A percentile compares a stretch with the other conserved stretches of the same genome.
Conservation (phyloP, 495 filamentous ascomycete genomes). For the Penicillium odoratum region DNA sequence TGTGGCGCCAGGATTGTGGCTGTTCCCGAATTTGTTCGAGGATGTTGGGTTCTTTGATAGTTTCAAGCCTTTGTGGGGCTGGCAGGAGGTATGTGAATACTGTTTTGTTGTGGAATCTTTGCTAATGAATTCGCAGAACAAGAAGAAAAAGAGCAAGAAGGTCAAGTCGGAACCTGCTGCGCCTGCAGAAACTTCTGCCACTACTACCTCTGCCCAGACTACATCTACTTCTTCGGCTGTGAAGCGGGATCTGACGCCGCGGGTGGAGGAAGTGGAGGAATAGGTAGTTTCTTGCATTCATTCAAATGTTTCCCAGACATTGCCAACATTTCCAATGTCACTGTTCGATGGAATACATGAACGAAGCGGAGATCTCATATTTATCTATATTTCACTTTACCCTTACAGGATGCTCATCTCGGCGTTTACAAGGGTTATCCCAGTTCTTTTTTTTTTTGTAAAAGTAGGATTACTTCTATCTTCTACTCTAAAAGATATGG, state of each 20-base stretch:
- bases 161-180: slow-evolving; percentile 39
- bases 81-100: slow-evolving; percentile 77
- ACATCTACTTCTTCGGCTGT: slow-evolving; percentile 44
- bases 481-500: neutral
- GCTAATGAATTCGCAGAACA: slow-evolving; percentile 30
- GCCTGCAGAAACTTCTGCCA: slow-evolving; percentile 52
- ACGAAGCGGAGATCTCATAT: neutral
- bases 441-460: neutral
- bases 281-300: slow-evolving; percentile 47
- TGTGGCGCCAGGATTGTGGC: slow-evolving; percentile 85
- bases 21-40: slow-evolving; percentile 98
- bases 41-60: slow-evolving; percentile 98
- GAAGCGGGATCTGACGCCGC: slow-evolving; percentile 56
- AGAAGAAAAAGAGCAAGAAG: slow-evolving; percentile 65
- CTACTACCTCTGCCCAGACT: slow-evolving; percentile 58
- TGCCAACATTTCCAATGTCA: neutral
- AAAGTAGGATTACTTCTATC: neutral
- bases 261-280: slow-evolving; percentile 67
- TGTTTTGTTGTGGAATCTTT: neutral
- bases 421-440: neutral
- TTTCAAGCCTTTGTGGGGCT: slow-evolving; percentile 95
- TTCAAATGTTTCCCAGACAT: neutral
- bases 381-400: neutral
- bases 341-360: neutral
- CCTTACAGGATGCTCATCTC: neutral